Evolutionary conservation across 176 grass and related monocot species (phyloP), one percentile per base, ranked within the genome.

Genomic region (Oryza meyeriana): DNA sequence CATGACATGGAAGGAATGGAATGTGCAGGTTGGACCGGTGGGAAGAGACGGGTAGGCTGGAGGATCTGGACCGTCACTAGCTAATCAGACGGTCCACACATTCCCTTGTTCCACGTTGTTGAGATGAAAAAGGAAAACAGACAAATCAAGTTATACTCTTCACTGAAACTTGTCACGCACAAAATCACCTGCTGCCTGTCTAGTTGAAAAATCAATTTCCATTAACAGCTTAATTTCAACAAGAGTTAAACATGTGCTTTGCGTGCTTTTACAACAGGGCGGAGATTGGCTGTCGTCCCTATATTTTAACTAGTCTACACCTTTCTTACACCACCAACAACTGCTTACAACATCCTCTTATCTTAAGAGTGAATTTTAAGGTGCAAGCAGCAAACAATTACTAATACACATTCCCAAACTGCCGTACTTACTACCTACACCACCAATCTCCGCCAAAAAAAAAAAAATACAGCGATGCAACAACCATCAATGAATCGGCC

Each of bases 371-470:
- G n/a, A 36, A 36, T 33, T 77, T 55, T 28, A 32, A 12, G 31
- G 30, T 12, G 9, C 57, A 42, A 42, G 77, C 77, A 81, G 71
- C 22, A 32, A 81, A n/a, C 20, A 55, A 55, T 55, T 55, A 89
- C 48, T 55, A 66, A 16, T 38, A 12, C 32, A 17, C 64, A 64
- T 66, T 22, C n/a, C 29, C 76, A 26, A 25, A 67, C 41, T 31
- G 27, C 61, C 39, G 4, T 78, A n/a, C n/a, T n/a, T n/a, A n/a
- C n/a, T n/a, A n/a, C n/a, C n/a, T n/a, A 64, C 84, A 85, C 1
- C 0, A 59, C 86, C 74, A 74, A 70, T 50, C 64, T 69, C 81
- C 57, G 22, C 65, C 32, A 33, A 36, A 5, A 29, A 9, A 35
- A 27, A 57, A 40, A 71, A 70, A 72, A 31, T 48, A 59, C 55